Evolutionary conservation across 192 early-diverging fungal species (phyloP).

Genomic region (Linnemannia elongata): DNA sequence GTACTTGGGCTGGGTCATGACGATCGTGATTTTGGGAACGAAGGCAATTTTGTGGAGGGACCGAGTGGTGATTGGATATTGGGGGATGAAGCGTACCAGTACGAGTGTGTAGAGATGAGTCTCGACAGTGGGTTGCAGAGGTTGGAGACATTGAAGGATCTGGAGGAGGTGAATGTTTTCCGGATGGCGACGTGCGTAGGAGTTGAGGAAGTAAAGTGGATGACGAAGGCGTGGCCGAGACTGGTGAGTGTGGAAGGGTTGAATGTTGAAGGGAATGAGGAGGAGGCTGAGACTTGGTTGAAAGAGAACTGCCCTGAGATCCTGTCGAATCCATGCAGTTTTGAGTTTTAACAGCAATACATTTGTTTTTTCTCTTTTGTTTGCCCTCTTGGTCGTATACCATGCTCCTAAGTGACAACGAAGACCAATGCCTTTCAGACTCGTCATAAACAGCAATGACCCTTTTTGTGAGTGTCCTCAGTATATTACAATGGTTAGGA

Average conservation of each 20-base stretch:
- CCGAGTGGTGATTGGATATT: not conserved
- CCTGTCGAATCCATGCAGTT: not conserved
- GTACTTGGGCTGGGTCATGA: not conserved
- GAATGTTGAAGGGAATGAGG: not conserved
- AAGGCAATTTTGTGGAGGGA: not conserved
- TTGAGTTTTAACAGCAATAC: no score
- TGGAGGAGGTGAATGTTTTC: not conserved
- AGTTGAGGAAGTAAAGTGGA: constrained; percentile 7
- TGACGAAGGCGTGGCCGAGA: not conserved
- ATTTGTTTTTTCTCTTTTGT: no score
- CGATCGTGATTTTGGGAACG: not conserved
- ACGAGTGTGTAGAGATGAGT: constrained; percentile 15
- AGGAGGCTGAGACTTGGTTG: not conserved
- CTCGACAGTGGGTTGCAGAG: constrained; percentile 1
- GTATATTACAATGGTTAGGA: no score
- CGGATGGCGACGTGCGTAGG: not conserved
- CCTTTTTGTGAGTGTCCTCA: no score
- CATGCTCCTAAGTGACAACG: no score
- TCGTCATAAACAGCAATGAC: no score
- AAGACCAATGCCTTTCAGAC: no score
- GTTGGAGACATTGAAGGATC: not conserved
- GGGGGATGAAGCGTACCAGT: not conserved
- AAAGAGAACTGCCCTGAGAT: not conserved
- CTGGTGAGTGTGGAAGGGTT: not conserved
- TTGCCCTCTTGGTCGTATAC: no score